A percentile compares a stretch with the other conserved stretches of the same genome.
Evolutionary conservation across 176 grass and related monocot genomes (phyloP).

Genomic region (Pontederia crassipes): DNA sequence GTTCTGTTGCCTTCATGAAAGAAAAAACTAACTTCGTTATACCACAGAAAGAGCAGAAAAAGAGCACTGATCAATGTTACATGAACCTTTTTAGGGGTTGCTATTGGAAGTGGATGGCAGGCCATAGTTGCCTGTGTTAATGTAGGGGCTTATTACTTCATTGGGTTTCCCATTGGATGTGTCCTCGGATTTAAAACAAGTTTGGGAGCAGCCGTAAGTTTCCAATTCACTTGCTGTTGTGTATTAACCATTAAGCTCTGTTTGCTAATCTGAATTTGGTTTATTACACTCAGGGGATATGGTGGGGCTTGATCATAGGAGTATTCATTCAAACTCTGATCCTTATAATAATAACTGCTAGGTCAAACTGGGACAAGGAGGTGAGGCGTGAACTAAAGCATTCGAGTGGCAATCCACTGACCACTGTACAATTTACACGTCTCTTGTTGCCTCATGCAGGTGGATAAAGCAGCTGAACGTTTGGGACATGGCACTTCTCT

Average conservation of each 20-base stretch:
- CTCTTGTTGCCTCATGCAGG: conserved; percentile 18
- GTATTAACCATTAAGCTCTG: too few relatives aligned
- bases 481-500: conserved; percentile 17
- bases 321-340: conserved; percentile 46
- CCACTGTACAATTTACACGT: background rate
- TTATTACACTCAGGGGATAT: conserved; percentile 48
- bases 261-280: background rate
- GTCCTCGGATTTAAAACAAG: conserved; percentile 60
- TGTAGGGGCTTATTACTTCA: conserved; percentile 59
- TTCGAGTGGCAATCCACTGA: background rate
- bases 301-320: conserved; percentile 79
- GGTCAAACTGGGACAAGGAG: conserved; percentile 70
- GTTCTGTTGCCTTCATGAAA: too few relatives aligned
- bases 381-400: conserved; percentile 11
- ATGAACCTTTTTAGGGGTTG: conserved; percentile 36
- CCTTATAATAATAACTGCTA: conserved; percentile 58
- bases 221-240: background rate
- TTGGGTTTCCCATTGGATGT: conserved; percentile 66
- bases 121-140: conserved; percentile 75
- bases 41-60: background rate
- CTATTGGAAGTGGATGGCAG: conserved; percentile 81
- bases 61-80: background rate
- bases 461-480: conserved; percentile 35
- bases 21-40: too few relatives aligned
- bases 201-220: conserved; percentile 44